These are phyloP conservation scores for Aspergillus hortae DNA, from an alignment of 2,329 filamentous ascomycete species.

Conservation along the genomic window DNA sequence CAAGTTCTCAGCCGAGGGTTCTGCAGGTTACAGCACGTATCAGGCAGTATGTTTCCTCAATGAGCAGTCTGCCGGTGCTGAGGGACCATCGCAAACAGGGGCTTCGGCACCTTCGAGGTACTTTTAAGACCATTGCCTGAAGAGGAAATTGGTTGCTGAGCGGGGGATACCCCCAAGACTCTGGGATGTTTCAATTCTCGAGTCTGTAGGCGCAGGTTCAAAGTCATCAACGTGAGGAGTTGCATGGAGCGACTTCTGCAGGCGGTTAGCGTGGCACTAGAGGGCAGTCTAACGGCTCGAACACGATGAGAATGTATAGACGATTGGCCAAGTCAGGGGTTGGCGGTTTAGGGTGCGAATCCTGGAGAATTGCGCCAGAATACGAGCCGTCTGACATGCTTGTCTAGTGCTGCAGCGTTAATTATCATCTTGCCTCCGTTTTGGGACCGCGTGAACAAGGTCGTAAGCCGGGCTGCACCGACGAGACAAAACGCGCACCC, in stretches of 20 bases:
- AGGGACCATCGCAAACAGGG: background rate
- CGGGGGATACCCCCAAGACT: background rate
- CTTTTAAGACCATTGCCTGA: background rate
- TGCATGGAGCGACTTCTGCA: background rate
- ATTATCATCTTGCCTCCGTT: background rate
- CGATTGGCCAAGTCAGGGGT: background rate
- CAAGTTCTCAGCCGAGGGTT: background rate
- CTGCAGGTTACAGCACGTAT: background rate
- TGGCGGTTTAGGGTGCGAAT: background rate
- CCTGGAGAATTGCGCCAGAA: background rate
- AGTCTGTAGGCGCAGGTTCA: background rate
- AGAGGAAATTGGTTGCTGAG: background rate
- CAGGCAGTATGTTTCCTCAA: background rate
- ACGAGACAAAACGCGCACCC: background rate
- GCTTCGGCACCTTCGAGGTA: background rate
- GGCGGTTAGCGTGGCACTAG: background rate
- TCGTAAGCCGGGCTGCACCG: background rate
- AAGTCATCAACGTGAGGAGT: background rate
- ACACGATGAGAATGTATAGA: background rate
- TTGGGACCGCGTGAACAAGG: background rate
- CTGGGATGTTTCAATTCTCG: background rate
- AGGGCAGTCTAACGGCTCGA: background rate
- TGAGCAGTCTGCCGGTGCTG: background rate
- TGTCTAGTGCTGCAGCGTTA: background rate
- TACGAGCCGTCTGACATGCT: background rate